Evolutionary conservation across 352 stramenopile species (phyloP), one percentile per base, ranked within the genome.

Genomic region (Paralagenidium karlingii): DNA sequence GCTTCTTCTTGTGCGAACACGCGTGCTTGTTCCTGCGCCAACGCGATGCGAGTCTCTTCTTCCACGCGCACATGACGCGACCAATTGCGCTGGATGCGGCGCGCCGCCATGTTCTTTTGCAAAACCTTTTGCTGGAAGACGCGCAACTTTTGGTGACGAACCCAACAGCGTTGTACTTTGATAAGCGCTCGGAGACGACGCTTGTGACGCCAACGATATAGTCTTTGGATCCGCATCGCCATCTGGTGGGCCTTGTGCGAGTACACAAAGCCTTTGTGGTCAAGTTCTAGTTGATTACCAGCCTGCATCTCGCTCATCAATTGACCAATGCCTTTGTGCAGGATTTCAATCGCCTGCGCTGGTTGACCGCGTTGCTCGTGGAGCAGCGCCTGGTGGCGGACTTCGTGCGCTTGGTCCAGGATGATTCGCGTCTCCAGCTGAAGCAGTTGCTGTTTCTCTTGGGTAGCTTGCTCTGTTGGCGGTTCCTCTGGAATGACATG

Each of bases 301-400:
- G n/a, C n/a, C 9, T 63, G 58, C 41, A 64, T 47, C 16, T 70
- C 41, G 32, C 51, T 48, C 4, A 78, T 51, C 16, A 74, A 45
- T 40, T 63, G 52, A 8, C 54, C 51, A 40, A 82, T 76, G 3
- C 63, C 64, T 24, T 45, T 25, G 39, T 82, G 49, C 11, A 82
- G 57, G 21, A 55, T 68, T 9, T 37, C 47, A 8, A 81, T 40
- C 5, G 68, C 63, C 13, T 73, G 63, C 8, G 28, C 34, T 3
- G 75, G 38, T 28, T 44, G 30, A 2, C 63, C 63, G 7, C 44
- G 42, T 0, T 25, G 22, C 9, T 54, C 51, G 2, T 64, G 40
- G 5, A 44, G 24, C 13, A 30, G 34, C 2, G 55, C 52, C 3
- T 53, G 37, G 3, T 43, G 24, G 21, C 28, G 45, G 10, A 60